These are phyloP conservation scores for Phoma sp. DNA, from an alignment of 2,329 filamentous ascomycete species.

Conservation along the genomic window DNA sequence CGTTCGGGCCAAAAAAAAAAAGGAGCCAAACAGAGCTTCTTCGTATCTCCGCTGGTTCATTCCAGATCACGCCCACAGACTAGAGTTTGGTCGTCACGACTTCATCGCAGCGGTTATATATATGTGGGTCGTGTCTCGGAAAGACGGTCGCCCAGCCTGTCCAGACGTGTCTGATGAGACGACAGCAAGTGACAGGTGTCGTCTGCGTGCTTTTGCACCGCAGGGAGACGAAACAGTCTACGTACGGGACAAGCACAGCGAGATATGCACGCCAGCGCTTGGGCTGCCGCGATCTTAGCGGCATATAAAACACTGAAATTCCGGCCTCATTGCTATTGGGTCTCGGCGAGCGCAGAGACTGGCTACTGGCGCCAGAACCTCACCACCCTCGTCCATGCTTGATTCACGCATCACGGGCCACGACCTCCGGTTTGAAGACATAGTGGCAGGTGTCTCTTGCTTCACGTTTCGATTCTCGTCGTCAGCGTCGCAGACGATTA, in stretches of 20 bases:
- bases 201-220: neutral
- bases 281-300: slow-evolving; percentile 18
- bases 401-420: slow-evolving; percentile 6
- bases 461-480: slow-evolving; percentile 1
- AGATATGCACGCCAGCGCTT: slow-evolving; percentile 25
- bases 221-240: slow-evolving; percentile 24
- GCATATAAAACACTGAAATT: slow-evolving; percentile 34
- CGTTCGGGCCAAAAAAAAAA: too few relatives aligned
- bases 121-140: neutral
- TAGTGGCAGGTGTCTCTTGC: neutral
- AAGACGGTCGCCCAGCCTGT: neutral
- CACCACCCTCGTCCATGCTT: neutral
- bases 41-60: neutral
- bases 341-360: slow-evolving; percentile 1
- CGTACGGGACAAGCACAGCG: slow-evolving; percentile 13
- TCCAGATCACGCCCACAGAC: neutral
- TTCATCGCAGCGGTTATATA: neutral
- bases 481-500: neutral
- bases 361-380: neutral
- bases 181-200: neutral
- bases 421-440: slow-evolving; percentile 3
- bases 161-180: neutral
- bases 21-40: too few relatives aligned
- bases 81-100: neutral
- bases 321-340: slow-evolving; percentile 1